Evolutionary conservation across 2,329 filamentous ascomycete species (phyloP).

Genomic region (Microsporum canis): DNA sequence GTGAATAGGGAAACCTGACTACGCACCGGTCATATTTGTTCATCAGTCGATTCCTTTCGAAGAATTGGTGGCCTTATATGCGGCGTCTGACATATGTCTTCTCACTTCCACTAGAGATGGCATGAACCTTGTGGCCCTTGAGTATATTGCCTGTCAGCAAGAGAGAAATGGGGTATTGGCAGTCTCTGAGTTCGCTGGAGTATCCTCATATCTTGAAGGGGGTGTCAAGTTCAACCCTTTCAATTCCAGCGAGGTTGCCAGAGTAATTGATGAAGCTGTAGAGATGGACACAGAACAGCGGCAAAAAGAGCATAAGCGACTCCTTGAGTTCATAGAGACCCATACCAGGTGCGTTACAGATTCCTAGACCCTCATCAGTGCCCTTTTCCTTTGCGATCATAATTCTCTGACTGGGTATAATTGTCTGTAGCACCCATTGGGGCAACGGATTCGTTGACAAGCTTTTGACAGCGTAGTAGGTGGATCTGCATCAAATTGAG

Average conservation of each 20-base stretch:
- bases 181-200: conserved; percentile 89
- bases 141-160: conserved; percentile 86
- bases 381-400: background rate
- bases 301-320: conserved; percentile 66
- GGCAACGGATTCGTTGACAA: conserved; percentile 10
- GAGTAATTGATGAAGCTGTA: conserved; percentile 74
- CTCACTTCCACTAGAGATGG: conserved; percentile 85
- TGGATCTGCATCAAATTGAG: background rate
- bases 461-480: conserved; percentile 3
- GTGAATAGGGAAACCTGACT: conserved; percentile 63
- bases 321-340: conserved; percentile 81
- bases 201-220: conserved; percentile 78
- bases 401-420: background rate
- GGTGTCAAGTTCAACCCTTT: conserved; percentile 88
- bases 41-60: conserved; percentile 90
- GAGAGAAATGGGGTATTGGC: conserved; percentile 83
- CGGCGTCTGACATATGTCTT: conserved; percentile 74
- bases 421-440: conserved; percentile 9
- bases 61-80: conserved; percentile 85
- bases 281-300: conserved; percentile 77
- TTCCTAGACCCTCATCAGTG: background rate
- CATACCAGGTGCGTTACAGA: conserved; percentile 57
- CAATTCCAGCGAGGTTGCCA: conserved; percentile 84
- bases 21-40: conserved; percentile 92
- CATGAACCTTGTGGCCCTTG: conserved; percentile 95